Evolutionary conservation across 2,329 filamentous ascomycete genomes (phyloP).

Genomic region (Alternaria gaisen): DNA sequence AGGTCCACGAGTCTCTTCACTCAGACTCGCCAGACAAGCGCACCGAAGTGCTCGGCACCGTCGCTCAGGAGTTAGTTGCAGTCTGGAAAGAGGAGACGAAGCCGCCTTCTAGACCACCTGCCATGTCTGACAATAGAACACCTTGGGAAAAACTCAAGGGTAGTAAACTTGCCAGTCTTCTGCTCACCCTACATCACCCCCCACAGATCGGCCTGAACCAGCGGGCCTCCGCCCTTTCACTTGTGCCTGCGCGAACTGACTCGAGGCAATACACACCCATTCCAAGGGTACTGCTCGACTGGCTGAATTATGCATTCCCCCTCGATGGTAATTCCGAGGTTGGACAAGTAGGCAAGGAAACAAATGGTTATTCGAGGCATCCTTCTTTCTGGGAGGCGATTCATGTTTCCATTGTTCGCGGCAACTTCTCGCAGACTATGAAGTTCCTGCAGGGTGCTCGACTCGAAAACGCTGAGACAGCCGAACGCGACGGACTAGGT

Average conservation of each 20-base stretch:
- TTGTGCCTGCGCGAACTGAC: conserved; percentile 35
- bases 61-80: conserved; percentile 40
- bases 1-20: conserved; percentile 45
- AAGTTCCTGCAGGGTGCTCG: conserved; percentile 76
- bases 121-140: conserved; percentile 57
- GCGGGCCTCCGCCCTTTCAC: conserved; percentile 36
- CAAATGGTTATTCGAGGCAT: conserved; percentile 79
- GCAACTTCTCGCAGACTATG: conserved; percentile 73
- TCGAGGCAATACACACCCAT: conserved; percentile 59
- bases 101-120: conserved; percentile 14
- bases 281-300: conserved; percentile 81
- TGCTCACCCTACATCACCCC: conserved; percentile 78
- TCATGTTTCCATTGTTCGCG: conserved; percentile 74
- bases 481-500: conserved; percentile 68
- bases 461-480: conserved; percentile 77
- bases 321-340: conserved; percentile 71
- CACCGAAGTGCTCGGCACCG: conserved; percentile 36
- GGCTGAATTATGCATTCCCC: conserved; percentile 80
- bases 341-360: conserved; percentile 68
- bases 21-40: conserved; percentile 45
- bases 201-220: conserved; percentile 38
- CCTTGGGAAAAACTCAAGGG: conserved; percentile 61
- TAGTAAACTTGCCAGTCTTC: conserved; percentile 77
- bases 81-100: conserved; percentile 63
- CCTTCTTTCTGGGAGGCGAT: conserved; percentile 85